Conservation (phyloP, 805 yeast genomes). For the Pichia sporocuriosa region DNA sequence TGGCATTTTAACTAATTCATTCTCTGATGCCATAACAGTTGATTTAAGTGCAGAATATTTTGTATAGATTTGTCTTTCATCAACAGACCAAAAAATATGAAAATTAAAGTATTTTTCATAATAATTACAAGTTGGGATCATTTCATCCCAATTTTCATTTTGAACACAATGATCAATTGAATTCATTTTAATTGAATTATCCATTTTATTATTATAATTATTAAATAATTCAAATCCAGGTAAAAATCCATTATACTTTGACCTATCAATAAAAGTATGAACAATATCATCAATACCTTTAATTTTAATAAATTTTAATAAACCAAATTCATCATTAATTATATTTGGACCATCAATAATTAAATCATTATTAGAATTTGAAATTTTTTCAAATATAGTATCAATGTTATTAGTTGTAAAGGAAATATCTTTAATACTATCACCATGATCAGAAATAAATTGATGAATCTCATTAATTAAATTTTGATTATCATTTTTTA, state of each 20-base stretch:
- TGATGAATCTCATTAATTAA: slow-evolving; percentile 32
- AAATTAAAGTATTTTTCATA: slow-evolving; percentile 65
- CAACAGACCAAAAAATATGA: slow-evolving; percentile 79
- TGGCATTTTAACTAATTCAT: slow-evolving; percentile 68
- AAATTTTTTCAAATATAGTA: slow-evolving; percentile 1
- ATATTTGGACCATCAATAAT: slow-evolving; percentile 33
- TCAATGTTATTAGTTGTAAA: slow-evolving; percentile 50
- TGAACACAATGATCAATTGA: slow-evolving; percentile 77
- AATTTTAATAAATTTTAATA: slow-evolving; percentile 45
- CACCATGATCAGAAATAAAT: slow-evolving; percentile 57
- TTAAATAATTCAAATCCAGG: slow-evolving; percentile 19
- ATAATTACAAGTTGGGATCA: slow-evolving; percentile 50
- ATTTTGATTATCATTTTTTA: slow-evolving; percentile 8
- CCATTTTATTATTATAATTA: not conserved
- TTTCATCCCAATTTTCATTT: slow-evolving; percentile 63
- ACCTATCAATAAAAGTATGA: slow-evolving; percentile 58
- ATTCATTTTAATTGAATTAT: slow-evolving; percentile 28
- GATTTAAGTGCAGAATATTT: slow-evolving; percentile 64
- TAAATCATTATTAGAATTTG: not conserved
- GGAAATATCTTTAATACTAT: slow-evolving; percentile 73
- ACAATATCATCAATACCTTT: slow-evolving; percentile 53
- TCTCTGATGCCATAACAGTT: slow-evolving; percentile 66
- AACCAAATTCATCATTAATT: slow-evolving; percentile 41
- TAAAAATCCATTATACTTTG: slow-evolving; percentile 23
- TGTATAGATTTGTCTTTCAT: slow-evolving; percentile 68